Evolutionary conservation across 345 rosid species (phyloP).

Genomic region (Conringia planisiliqua): DNA sequence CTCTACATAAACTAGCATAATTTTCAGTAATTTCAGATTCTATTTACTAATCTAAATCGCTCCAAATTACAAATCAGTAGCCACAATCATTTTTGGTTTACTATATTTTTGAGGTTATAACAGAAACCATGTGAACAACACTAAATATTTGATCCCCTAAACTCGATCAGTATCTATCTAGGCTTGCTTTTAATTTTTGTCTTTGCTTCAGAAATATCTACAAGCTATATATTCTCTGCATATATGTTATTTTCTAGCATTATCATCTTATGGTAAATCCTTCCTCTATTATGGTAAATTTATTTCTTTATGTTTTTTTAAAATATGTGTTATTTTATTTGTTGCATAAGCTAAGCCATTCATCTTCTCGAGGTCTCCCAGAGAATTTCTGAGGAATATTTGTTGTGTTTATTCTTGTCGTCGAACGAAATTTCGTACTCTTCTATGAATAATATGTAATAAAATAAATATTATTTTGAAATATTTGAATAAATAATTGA

Average conservation of each 20-base stretch:
- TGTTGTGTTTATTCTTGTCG: conserved; percentile 29
- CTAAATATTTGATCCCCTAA: conserved; percentile 1
- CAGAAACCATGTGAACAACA: conserved; percentile 13
- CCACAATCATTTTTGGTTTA: not conserved
- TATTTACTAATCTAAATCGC: not conserved
- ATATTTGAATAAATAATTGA: conserved; percentile 20
- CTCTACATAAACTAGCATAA: not conserved
- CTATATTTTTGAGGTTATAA: not conserved
- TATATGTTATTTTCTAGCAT: not conserved
- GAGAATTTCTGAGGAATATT: conserved; percentile 22
- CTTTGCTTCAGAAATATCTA: conserved; percentile 2
- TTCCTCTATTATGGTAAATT: too few relatives aligned
- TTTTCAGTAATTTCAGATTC: not conserved
- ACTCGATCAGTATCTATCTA: not conserved
- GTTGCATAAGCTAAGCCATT: not conserved
- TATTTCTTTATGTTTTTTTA: not conserved
- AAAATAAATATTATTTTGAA: conserved; percentile 13
- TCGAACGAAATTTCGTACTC: not conserved
- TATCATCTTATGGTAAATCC: not conserved
- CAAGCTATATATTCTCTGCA: not conserved
- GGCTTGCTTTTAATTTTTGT: not conserved
- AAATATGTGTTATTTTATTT: not conserved
- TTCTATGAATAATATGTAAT: conserved; percentile 18
- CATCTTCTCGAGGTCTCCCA: conserved; percentile 7
- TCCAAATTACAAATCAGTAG: not conserved